Conservation (phyloP, 2,329 filamentous ascomycete species). For the Xylaria sp. region DNA sequence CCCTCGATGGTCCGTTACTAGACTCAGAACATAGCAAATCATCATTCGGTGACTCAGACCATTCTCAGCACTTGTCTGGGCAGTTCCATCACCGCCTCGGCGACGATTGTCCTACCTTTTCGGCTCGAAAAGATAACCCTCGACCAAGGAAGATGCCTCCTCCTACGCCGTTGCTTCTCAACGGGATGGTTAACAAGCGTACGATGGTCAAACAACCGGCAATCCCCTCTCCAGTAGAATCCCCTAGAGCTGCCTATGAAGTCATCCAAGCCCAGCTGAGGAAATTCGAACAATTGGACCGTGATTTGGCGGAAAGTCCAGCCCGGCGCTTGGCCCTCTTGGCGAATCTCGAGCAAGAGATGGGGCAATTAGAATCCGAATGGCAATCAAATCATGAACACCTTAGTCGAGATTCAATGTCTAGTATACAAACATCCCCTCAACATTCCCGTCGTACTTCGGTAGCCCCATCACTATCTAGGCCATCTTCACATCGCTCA, state of each 20-base stretch:
- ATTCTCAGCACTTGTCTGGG: constrained; percentile 17
- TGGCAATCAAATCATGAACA: constrained; percentile 68
- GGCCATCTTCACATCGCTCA: constrained; percentile 45
- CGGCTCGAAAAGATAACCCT: constrained; percentile 58
- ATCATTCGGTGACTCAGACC: constrained; percentile 30
- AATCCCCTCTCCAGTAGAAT: constrained; percentile 64
- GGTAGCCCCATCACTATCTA: constrained; percentile 33
- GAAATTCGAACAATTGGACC: constrained; percentile 57
- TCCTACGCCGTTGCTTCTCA: constrained; percentile 65
- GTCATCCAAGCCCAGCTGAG: constrained; percentile 64
- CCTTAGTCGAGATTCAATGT: constrained; percentile 62
- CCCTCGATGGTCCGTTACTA: constrained; percentile 45
- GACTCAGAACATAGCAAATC: constrained; percentile 45
- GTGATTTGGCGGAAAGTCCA: constrained; percentile 52
- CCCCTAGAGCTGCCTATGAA: constrained; percentile 60
- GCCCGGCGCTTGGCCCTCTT: constrained; percentile 61
- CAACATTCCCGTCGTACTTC: constrained; percentile 51
- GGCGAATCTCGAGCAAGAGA: constrained; percentile 69
- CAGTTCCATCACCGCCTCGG: constrained; percentile 68
- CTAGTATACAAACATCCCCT: constrained; percentile 54
- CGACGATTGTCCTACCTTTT: constrained; percentile 68
- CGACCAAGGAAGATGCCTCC: constrained; percentile 64
- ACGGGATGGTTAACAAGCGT: constrained; percentile 54
- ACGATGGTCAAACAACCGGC: constrained; percentile 57
- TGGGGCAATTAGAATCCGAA: constrained; percentile 67